Base-by-base conservation (phyloP, 352 stramenopile species). In the Pythium coloratum region DNA sequence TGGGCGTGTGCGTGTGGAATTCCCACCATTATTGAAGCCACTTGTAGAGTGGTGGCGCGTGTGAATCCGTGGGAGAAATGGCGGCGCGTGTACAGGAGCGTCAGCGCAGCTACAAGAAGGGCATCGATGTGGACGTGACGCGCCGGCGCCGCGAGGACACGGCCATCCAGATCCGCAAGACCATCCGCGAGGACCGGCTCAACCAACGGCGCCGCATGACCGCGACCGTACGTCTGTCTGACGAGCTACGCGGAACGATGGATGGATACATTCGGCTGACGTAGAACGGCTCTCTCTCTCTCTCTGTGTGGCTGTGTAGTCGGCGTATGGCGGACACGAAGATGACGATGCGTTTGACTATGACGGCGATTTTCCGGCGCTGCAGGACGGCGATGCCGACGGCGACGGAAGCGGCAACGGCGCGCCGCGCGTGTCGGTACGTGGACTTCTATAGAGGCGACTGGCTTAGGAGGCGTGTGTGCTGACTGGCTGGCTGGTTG, bases 21-120 rank as follows among this genome's bases (percentile, higher is more conserved):
- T 34, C 20, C 9, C 20, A 36, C 9, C 32, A 46, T 24, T 18
- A 38, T n/a, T 40, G 50, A 57, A 40, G 26, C 32, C 50, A 57
- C 26, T 40, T 40, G 50, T 24, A 3, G 47, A 55, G n/a, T 30
- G 20, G 20, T 24, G 14, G 26, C 47, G n/a, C 47, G 26, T 33
- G 47, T 28, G 20, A 24, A 24, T 24, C 20, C 20, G 20, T 24
- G 20, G 20, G 20, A 24, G 20, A 24, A 33, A 71, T 70, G 56
- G 74, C 73, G 55, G 61, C 60, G 38, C 70, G 67, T 67, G 72
- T 78, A 33, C 66, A 77, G 55, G 84, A 94, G 32, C 89, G 87
- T 49, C 86, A 95, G 77, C 90, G 84, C 62, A 87, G 71, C 66
- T 96, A 91, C 69, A 96, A 96, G 75, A 96, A 96, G 70, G 87